A percentile compares a stretch with the other conserved stretches of the same genome.
Evolutionary conservation across 2,329 filamentous ascomycete genomes (phyloP).

Genomic region (Pestalotiopsis sp.): DNA sequence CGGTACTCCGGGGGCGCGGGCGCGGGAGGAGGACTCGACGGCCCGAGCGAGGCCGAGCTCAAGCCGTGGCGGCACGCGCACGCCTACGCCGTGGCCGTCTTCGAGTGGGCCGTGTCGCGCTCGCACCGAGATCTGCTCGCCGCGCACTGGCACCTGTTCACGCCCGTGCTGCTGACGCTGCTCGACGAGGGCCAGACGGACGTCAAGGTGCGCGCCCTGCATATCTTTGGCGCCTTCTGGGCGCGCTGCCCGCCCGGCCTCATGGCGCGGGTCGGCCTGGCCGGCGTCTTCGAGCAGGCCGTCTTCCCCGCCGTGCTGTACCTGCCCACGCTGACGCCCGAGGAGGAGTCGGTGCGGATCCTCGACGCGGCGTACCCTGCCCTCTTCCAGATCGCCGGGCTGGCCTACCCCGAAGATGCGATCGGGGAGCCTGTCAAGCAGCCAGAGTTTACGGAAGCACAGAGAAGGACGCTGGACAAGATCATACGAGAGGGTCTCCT

Average conservation of each 20-base stretch:
- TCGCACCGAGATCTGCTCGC: conserved; percentile 47
- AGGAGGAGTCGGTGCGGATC: conserved; percentile 65
- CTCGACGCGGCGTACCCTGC: conserved; percentile 66
- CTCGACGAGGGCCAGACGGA: conserved; percentile 60
- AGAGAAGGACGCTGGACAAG: conserved; percentile 49
- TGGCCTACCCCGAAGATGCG: conserved; percentile 15
- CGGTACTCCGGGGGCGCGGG: conserved; percentile 33
- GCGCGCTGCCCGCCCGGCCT: conserved; percentile 50
- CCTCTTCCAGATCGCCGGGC: conserved; percentile 58
- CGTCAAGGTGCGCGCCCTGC: conserved; percentile 57
- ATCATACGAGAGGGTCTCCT: conserved; percentile 58
- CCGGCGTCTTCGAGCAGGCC: conserved; percentile 66
- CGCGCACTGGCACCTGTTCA: conserved; percentile 65
- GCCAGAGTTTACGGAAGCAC: conserved; percentile 20
- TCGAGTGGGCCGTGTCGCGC: conserved; percentile 59
- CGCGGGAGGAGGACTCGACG: conserved; percentile 31
- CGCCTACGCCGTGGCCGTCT: conserved; percentile 52
- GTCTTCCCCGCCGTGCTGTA: conserved; percentile 72
- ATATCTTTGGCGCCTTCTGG: conserved; percentile 56
- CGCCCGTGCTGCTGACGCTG: conserved; percentile 69
- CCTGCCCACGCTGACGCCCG: conserved; percentile 75
- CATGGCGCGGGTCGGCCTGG: conserved; percentile 64
- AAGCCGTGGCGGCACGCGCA: conserved; percentile 64
- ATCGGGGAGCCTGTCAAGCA: conserved; percentile 17
- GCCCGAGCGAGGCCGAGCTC: conserved; percentile 34